Conservation (phyloP, 306 rosid genomes). For the Oemleria cerasiformis region DNA sequence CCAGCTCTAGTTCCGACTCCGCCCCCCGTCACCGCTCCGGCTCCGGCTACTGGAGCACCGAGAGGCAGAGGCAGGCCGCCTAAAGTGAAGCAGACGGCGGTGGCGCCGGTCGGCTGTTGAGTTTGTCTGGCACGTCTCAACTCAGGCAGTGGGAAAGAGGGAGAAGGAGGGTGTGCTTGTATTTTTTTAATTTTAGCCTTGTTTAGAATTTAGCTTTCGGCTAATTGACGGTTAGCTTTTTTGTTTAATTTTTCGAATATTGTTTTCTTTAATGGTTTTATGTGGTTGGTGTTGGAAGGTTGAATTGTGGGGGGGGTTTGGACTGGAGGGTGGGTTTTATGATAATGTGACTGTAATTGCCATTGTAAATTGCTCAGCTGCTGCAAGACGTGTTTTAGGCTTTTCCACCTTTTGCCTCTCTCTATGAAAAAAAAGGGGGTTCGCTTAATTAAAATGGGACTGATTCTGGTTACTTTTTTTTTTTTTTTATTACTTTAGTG, state of each 20-base stretch:
- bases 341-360: constrained; percentile 31
- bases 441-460: not conserved
- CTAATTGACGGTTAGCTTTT: not conserved
- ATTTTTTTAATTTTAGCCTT: constrained; percentile 11
- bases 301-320: constrained; percentile 1
- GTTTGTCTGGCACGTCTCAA: not conserved
- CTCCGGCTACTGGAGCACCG: constrained; percentile 27
- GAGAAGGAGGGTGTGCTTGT: constrained; percentile 1
- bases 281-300: constrained; percentile 20
- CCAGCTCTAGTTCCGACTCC: not conserved
- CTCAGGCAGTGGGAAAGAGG: constrained; percentile 5
- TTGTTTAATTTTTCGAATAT: not conserved
- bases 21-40: constrained; percentile 2
- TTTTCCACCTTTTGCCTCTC: constrained; percentile 10
- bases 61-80: constrained; percentile 63
- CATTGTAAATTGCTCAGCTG: constrained; percentile 40
- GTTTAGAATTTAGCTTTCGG: constrained; percentile 6
- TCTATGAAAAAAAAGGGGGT: not conserved
- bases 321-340: not conserved
- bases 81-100: constrained; percentile 45
- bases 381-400: constrained; percentile 13
- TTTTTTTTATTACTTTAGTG: not conserved
- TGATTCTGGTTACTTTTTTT: constrained; percentile 8
- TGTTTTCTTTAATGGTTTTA: not conserved
- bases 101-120: constrained; percentile 46